Evolutionary conservation across 2,329 filamentous ascomycete species (phyloP), one percentile per base, ranked within the genome.

Genomic region (Neobulgaria alba): DNA sequence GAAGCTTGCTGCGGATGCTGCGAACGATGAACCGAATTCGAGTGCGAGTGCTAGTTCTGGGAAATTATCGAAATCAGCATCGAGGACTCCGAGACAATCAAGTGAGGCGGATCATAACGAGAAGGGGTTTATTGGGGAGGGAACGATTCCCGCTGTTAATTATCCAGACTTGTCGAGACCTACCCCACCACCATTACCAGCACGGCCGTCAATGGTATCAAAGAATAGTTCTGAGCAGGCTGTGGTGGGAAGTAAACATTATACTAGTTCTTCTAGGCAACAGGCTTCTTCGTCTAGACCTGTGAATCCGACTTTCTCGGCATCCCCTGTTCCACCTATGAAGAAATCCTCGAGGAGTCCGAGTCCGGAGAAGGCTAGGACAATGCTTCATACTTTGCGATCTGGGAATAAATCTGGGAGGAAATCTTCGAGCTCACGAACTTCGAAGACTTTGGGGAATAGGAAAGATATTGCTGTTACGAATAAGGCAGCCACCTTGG

Each of bases 91-190:
- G 29, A 53, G 39, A 53, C 50, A 35, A 23, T 51, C 41, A 14
- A 46, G 43, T 16, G 56, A 60, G n/a, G 52, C 56, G 15, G 55
- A 51, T 15, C 45, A 43, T 21, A 45, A 34, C 33, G 56, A 60
- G 8, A 59, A 62, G 9, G 79, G 76, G 3, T 89, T 77, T 69
- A 82, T 94, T 54, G 88, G 85, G 30, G 73, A 81, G 48, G 85
- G 86, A 10, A 92, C 85, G 1, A 81, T 95, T 48, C 86, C 85
- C 34, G 82, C 85, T 5, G 75, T 89, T 36, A 79, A 73, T 45
- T 94, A 93, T 58, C 74, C 79, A 3, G 82, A 93, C 52, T 68
- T 94, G n/a, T 82, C 84, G n/a, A 77, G 79, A 42, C 83, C 83
- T 10, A 29, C 34, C 29, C 56, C 65, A 10, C 56, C 65, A 10